Evolutionary conservation across 495 filamentous ascomycete genomes (phyloP).

Genomic region (Penicillium cinerascens): DNA sequence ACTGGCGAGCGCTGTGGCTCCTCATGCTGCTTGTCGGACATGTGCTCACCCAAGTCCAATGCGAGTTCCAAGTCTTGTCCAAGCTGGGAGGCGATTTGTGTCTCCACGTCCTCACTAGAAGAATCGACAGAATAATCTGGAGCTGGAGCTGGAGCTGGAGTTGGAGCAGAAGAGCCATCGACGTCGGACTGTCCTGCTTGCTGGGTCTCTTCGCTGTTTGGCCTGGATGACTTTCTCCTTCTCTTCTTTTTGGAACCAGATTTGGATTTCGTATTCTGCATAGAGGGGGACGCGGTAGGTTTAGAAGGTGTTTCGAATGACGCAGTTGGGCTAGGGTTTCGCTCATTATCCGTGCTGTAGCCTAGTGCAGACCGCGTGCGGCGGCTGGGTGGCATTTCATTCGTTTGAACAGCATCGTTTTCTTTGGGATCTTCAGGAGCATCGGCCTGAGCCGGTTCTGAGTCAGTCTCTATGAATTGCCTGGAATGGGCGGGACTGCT

Average conservation of each 20-base stretch:
- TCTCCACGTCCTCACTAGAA: slow-evolving; percentile 41
- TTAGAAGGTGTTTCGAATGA: slow-evolving; percentile 4
- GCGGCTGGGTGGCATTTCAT: slow-evolving; percentile 23
- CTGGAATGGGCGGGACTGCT: slow-evolving; percentile 6
- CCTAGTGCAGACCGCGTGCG: slow-evolving; percentile 30
- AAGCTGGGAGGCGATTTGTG: slow-evolving; percentile 44
- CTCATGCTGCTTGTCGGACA: slow-evolving; percentile 4
- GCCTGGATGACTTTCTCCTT: background rate
- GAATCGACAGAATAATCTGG: slow-evolving; percentile 25
- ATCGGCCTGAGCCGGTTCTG: background rate
- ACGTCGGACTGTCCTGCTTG: background rate
- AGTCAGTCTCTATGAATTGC: background rate
- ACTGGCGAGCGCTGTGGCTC: background rate
- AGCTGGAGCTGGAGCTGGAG: background rate
- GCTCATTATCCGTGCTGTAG: slow-evolving; percentile 12
- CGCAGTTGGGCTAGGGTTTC: background rate
- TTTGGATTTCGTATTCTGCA: slow-evolving; percentile 3
- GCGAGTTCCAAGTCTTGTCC: slow-evolving; percentile 41
- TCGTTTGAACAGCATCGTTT: slow-evolving; percentile 6
- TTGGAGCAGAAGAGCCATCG: background rate
- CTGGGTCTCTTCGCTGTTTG: background rate
- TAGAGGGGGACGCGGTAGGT: background rate
- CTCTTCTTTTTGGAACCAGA: slow-evolving; percentile 10
- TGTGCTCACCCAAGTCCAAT: slow-evolving; percentile 21
- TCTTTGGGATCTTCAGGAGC: slow-evolving; percentile 6